These are phyloP conservation scores for Cetraspora pellucida DNA, from an alignment of 192 early-diverging fungal genomes.

Conservation along the genomic window DNA sequence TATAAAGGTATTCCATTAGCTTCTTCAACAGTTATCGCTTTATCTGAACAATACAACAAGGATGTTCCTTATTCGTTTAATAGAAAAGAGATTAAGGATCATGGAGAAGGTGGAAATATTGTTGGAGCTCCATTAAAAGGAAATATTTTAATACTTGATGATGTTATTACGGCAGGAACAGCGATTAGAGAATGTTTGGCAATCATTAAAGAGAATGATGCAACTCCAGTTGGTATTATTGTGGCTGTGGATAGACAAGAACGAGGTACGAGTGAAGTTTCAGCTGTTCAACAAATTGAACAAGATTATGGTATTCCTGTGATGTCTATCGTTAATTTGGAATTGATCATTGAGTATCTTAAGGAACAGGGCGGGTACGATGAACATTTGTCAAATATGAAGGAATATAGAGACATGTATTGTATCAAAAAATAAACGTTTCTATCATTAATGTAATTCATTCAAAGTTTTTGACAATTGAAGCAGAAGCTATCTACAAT, in stretches of 20 bases:
- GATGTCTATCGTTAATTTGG: slow-evolving; percentile 83
- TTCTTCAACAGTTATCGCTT: slow-evolving; percentile 75
- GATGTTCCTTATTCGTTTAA: slow-evolving; percentile 91
- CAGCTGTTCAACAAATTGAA: slow-evolving; percentile 93
- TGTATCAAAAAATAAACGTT: slow-evolving; percentile 58
- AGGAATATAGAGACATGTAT: slow-evolving; percentile 78
- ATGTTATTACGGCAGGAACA: slow-evolving; percentile 99
- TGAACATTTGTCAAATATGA: slow-evolving; percentile 69
- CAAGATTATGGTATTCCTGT: slow-evolving; percentile 78
- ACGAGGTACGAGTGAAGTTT: slow-evolving; percentile 60
- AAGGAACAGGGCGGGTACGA: slow-evolving; percentile 67
- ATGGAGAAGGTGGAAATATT: slow-evolving; percentile 96
- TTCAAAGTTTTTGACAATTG: too few relatives aligned
- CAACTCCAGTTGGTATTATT: slow-evolving; percentile 78
- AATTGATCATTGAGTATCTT: slow-evolving; percentile 87
- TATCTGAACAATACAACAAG: slow-evolving; percentile 59
- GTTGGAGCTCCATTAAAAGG: slow-evolving; percentile 85
- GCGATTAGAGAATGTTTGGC: slow-evolving; percentile 91
- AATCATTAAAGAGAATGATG: slow-evolving; percentile 76
- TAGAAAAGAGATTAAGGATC: slow-evolving; percentile 98
- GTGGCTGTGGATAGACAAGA: slow-evolving; percentile 96
- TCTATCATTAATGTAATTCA: too few relatives aligned
- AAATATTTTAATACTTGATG: slow-evolving; percentile 86
- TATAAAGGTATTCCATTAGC: slow-evolving; percentile 99
- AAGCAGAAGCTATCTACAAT: too few relatives aligned